Conservation (phyloP, 441 rosid genomes). For the Aquilaria agallochum region DNA sequence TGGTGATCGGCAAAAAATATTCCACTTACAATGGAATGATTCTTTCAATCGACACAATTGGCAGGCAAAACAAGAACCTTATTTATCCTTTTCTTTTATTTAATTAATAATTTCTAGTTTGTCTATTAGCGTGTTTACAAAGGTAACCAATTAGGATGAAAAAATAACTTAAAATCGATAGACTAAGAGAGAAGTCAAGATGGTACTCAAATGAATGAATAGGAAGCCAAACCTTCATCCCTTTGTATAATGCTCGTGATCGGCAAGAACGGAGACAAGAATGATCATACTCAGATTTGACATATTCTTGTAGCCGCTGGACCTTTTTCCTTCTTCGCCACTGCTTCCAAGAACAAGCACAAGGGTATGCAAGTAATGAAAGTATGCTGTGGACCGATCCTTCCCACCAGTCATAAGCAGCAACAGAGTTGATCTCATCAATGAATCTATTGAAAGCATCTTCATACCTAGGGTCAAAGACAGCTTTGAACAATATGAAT, state of each 20-base stretch:
- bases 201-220: conserved; percentile 14
- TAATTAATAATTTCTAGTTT: too few relatives aligned
- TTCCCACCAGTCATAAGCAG: conserved; percentile 99
- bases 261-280: conserved; percentile 98
- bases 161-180: conserved; percentile 2
- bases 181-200: conserved; percentile 5
- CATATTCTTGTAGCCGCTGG: conserved; percentile 92
- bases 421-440: conserved; percentile 93
- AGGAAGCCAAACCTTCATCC: conserved; percentile 82
- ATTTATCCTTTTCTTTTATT: too few relatives aligned
- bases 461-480: conserved; percentile 67
- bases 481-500: conserved; percentile 19
- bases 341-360: conserved; percentile 99
- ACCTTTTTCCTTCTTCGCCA: conserved; percentile 90
- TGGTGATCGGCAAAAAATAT: too few relatives aligned
- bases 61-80: too few relatives aligned
- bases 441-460: conserved; percentile 97
- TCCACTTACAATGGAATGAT: too few relatives aligned
- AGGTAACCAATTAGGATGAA: too few relatives aligned
- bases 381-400: conserved; percentile 94
- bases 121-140: too few relatives aligned
- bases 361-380: conserved; percentile 88
- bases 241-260: conserved; percentile 96
- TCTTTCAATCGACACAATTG: too few relatives aligned
- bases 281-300: conserved; percentile 95